Conservation (phyloP, 2,329 filamentous ascomycete genomes). For the Davidsoniella eucalypti region DNA sequence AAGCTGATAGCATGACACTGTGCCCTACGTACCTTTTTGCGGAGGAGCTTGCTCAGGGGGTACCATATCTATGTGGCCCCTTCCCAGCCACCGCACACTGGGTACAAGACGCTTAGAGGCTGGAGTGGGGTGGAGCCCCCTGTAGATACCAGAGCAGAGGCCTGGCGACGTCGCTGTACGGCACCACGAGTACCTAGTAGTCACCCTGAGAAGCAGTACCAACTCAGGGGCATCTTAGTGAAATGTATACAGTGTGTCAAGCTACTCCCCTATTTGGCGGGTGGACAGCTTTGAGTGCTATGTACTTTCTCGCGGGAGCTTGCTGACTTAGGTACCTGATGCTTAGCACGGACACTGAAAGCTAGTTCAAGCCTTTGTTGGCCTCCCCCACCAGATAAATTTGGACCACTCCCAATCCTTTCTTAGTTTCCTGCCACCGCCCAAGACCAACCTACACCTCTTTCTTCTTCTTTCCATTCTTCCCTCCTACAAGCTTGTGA, state of each 20-base stretch:
- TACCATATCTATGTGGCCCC: conserved; percentile 5
- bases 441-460: conserved; percentile 11
- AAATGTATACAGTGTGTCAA: conserved; percentile 11
- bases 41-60: conserved; percentile 2
- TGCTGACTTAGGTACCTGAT: conserved; percentile 11
- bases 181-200: neutral
- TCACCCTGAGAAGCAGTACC: conserved; percentile 1
- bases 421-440: conserved; percentile 12
- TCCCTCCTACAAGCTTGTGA: conserved; percentile 12
- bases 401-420: conserved; percentile 14
- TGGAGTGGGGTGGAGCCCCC: conserved; percentile 9
- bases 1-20: conserved; percentile 1
- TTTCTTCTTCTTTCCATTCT: conserved; percentile 12
- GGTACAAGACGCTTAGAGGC: conserved; percentile 8
- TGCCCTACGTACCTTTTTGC: conserved; percentile 10
- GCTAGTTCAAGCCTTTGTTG: conserved; percentile 10
- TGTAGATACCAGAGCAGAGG: conserved; percentile 2
- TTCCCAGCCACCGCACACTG: conserved; percentile 13
- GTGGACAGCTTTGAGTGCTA: conserved; percentile 1
- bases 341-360: conserved; percentile 11
- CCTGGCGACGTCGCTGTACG: neutral
- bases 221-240: conserved; percentile 10
- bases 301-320: conserved; percentile 11
- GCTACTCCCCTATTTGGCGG: conserved; percentile 10
- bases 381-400: conserved; percentile 14